phyloP scores from a whole-genome alignment of 2,329 filamentous ascomycete species.

The Atkinsonella texensis region DNA sequence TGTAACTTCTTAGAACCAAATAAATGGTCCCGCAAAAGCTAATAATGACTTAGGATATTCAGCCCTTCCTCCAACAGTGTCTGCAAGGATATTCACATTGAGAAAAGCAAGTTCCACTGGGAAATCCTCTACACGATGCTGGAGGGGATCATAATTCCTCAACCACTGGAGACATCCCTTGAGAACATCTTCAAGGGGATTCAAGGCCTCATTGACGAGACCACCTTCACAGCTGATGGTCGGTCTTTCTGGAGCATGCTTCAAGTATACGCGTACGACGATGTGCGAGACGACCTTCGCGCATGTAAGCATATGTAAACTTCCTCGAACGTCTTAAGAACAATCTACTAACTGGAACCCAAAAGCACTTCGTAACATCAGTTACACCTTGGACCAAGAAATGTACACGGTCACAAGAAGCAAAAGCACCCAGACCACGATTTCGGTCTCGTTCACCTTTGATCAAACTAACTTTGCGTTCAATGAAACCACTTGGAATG shows the following conservation, averaged over 20 bases:
- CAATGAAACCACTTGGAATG: not conserved
- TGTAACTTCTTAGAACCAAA: not conserved
- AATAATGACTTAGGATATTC: not conserved
- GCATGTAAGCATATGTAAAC: not conserved
- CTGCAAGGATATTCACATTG: not conserved
- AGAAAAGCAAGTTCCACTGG: not conserved
- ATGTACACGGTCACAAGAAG: not conserved
- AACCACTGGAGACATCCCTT: not conserved
- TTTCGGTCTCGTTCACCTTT: not conserved
- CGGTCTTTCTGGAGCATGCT: not conserved
- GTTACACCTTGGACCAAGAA: not conserved
- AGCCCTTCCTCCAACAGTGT: not conserved
- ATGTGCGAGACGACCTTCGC: not conserved
- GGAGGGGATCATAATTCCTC: not conserved
- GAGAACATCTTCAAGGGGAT: not conserved
- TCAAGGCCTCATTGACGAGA: not conserved
- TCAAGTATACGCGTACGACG: not conserved
- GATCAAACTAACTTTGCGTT: not conserved
- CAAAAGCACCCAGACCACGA: not conserved
- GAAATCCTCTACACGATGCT: not conserved
- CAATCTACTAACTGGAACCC: not conserved
- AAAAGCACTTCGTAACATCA: not conserved
- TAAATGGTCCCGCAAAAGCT: not conserved
- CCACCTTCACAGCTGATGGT: fast-evolving
- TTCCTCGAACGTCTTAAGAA: not conserved